A percentile compares a stretch with the other conserved stretches of the same genome.
These are phyloP conservation scores for Catenaria anguillulae DNA, from an alignment of 371 early-diverging fungal species.

Conservation along the genomic window DNA sequence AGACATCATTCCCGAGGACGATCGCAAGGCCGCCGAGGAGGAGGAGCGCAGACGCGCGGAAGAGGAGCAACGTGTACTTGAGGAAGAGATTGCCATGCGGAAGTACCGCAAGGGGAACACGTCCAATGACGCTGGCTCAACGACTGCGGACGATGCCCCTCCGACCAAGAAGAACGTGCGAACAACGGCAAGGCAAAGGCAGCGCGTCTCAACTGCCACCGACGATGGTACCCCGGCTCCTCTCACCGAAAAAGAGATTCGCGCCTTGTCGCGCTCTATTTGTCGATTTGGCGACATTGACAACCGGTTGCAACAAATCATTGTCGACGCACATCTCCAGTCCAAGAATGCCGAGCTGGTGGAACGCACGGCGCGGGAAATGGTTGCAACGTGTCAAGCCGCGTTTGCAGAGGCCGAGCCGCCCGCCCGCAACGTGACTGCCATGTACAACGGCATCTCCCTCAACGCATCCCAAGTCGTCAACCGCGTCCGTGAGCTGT, in stretches of 20 bases:
- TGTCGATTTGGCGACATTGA: conserved; percentile 68
- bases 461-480: conserved; percentile 69
- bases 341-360: conserved; percentile 50
- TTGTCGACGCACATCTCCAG: conserved; percentile 58
- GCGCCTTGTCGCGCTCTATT: conserved; percentile 59
- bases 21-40: conserved; percentile 48
- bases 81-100: conserved; percentile 15
- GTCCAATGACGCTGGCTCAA: too few relatives aligned
- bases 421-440: not conserved
- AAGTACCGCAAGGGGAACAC: conserved; percentile 1
- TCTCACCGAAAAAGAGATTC: conserved; percentile 59
- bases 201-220: too few relatives aligned
- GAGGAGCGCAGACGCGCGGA: conserved; percentile 32
- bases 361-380: conserved; percentile 31
- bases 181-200: too few relatives aligned
- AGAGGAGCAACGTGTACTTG: conserved; percentile 18
- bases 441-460: conserved; percentile 56
- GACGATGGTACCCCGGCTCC: too few relatives aligned
- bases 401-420: conserved; percentile 23
- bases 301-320: conserved; percentile 56
- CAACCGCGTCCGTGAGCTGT: conserved; percentile 41
- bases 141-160: too few relatives aligned
- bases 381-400: conserved; percentile 54
- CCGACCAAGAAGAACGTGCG: too few relatives aligned
- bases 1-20: conserved; percentile 83